Percentiles rank a stretch among this genome's conserved stretches.
Evolutionary conservation across 2,329 filamentous ascomycete species (phyloP).

Genomic region (Juglanconis sp.): DNA sequence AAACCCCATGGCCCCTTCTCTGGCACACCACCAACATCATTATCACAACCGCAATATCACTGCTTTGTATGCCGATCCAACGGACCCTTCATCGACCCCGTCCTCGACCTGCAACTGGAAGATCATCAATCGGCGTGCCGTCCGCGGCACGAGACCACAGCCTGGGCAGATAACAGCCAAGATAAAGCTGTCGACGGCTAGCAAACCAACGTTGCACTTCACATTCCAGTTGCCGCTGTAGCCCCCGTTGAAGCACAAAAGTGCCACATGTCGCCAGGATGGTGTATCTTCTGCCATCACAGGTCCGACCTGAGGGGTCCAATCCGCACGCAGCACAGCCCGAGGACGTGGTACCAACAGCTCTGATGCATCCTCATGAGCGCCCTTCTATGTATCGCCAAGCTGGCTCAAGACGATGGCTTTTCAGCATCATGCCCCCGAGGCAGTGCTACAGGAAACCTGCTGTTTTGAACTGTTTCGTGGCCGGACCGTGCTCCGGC

Average conservation of each 20-base stretch:
- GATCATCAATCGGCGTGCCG: background rate
- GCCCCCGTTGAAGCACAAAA: background rate
- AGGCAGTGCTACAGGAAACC: no score
- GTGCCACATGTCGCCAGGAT: background rate
- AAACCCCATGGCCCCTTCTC: background rate
- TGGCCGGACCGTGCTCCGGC: background rate
- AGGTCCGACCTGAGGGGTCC: background rate
- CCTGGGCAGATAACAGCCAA: background rate
- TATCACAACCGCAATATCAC: background rate
- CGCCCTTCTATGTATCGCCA: background rate
- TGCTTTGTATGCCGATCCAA: background rate
- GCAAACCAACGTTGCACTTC: conserved; percentile 1
- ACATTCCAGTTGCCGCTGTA: conserved; percentile 2
- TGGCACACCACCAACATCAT: no score
- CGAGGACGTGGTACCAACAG: background rate
- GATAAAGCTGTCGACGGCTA: background rate
- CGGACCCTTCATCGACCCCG: background rate
- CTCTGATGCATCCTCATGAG: background rate
- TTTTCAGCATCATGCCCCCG: background rate
- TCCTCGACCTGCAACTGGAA: background rate
- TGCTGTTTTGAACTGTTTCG: background rate
- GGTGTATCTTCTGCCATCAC: background rate
- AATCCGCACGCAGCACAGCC: background rate
- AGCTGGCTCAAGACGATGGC: background rate
- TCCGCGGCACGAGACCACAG: background rate